Conservation (phyloP, 2,329 filamentous ascomycete species). For the Cladosporium sphaerospermum region DNA sequence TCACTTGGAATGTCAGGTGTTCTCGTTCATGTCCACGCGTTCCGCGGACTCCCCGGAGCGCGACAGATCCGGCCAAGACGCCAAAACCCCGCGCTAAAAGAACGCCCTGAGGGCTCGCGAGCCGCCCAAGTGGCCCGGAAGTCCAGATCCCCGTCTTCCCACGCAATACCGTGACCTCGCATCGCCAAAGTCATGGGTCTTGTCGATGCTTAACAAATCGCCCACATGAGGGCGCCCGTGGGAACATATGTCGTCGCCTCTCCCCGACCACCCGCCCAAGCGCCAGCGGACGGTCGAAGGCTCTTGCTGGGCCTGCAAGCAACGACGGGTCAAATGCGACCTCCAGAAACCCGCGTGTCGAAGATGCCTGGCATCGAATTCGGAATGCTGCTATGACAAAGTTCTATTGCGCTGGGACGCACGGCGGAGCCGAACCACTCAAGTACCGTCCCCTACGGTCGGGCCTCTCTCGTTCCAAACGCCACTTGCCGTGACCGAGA, state of each 20-base stretch:
- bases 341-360: constrained; percentile 31
- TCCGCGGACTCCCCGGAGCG: no score
- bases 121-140: no score
- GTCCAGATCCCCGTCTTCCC: background rate
- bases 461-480: constrained; percentile 10
- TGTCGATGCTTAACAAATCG: background rate
- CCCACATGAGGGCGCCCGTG: constrained; percentile 5
- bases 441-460: background rate
- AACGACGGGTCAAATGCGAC: constrained; percentile 39
- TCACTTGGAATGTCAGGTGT: no score
- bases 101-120: no score
- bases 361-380: constrained; percentile 2
- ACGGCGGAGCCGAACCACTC: background rate
- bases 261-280: constrained; percentile 7
- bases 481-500: constrained; percentile 7
- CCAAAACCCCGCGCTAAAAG: no score
- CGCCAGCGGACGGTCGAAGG: constrained; percentile 10
- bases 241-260: constrained; percentile 9
- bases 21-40: no score
- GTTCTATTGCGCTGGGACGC: constrained; percentile 8
- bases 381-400: constrained; percentile 10
- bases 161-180: background rate
- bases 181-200: background rate
- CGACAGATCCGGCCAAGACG: no score
- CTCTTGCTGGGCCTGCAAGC: constrained; percentile 44